A percentile compares a stretch with the other conserved stretches of the same genome.
These are phyloP conservation scores for Phialemonium atrogriseum DNA, from an alignment of 2,329 filamentous ascomycete species.

Conservation along the genomic window DNA sequence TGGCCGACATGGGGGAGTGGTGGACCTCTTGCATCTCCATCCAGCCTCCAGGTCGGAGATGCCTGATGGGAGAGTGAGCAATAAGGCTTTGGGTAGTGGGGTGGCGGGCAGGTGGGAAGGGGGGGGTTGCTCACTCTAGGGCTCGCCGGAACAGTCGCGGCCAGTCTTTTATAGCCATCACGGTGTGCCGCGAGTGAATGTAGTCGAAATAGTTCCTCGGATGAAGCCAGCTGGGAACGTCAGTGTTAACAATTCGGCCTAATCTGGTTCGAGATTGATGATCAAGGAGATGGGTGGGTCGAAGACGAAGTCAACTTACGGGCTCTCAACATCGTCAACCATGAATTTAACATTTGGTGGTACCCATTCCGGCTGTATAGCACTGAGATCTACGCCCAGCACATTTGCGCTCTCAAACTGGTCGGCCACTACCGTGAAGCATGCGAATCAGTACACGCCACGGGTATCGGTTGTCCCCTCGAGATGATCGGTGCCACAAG, in stretches of 20 bases:
- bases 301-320: too few species aligned
- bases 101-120: too few species aligned
- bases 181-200: constrained; percentile 35
- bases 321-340: constrained; percentile 50
- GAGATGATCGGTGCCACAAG: too few species aligned
- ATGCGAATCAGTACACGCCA: background rate
- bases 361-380: constrained; percentile 40
- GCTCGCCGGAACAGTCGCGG: constrained; percentile 35
- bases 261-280: too few species aligned
- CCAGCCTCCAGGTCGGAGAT: constrained; percentile 41
- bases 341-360: constrained; percentile 54
- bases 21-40: constrained; percentile 42
- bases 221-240: constrained; percentile 30
- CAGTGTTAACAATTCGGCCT: constrained; percentile 1
- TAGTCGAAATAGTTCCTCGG: constrained; percentile 49
- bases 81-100: background rate
- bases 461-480: too few species aligned
- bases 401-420: constrained; percentile 30
- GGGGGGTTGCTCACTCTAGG: constrained; percentile 30
- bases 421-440: constrained; percentile 35
- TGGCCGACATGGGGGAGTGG: constrained; percentile 31
- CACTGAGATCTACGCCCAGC: constrained; percentile 33
- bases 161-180: constrained; percentile 47
- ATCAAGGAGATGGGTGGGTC: too few species aligned
- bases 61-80: constrained; percentile 16